Base-by-base conservation (phyloP, 768 basidiomycete genomes). In the Pisolithus marmoratus region DNA sequence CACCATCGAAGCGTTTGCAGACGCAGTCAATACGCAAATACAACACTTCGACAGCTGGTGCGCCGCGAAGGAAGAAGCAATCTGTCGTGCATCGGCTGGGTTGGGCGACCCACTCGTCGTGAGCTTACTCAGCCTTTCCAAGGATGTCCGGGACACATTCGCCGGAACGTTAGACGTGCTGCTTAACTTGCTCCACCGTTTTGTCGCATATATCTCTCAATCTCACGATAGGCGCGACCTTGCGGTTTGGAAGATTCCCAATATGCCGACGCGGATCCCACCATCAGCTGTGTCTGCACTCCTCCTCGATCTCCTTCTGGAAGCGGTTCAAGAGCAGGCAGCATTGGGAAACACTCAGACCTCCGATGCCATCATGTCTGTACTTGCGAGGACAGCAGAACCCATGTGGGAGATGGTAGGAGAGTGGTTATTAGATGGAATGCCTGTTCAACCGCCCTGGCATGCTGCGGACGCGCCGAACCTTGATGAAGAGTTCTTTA, bases 1-100 rank as follows among this genome's bases (percentile, higher is more conserved):
- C 29, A 90, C 87, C 0, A 67, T 88, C n/a, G 87, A 92, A 63
- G 90, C 90, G 0, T 90, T 90, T 62, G 80, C 85, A 1, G 87
- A 90, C 50, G 88, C 87, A 0, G 69, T 91, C 43, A 81, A 82
- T 53, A 57, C 70, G 20, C 80, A 87, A 50, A 68, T 90, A 4
- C 76, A 72, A 20, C 55, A 55, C 4, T 81, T 92, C 54, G 78
- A 87, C 50, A 63, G 59, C 6, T 92, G 88, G 87, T 90, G 88
- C 62, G 81, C 89, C 1, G 63, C 62, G 14, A 74, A 72, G 51
- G 90, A 93, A 65, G 82, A 84, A 59, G 71, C 72, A 0, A 84
- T 92, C 46, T 83, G 79, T 63, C 71, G 71, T n/a, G 80, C 86
- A 2, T 66, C 73, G 48, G 73, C 69, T 8, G 84, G 86, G 1